phyloP scores from a whole-genome alignment of 306 rosid genomes.

The Pachyrhizus erosus region DNA sequence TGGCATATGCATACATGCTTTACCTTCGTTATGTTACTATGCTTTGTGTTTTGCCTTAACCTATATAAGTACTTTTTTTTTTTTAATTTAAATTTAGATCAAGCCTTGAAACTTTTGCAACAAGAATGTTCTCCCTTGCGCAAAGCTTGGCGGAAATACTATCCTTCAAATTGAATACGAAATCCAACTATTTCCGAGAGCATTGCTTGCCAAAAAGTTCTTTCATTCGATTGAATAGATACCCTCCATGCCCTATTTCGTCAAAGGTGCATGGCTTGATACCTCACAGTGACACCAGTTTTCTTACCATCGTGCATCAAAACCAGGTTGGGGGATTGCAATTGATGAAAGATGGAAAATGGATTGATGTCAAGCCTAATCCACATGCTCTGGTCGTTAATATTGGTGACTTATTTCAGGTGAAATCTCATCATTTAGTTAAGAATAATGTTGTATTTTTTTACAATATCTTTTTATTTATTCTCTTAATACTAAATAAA shows the following conservation, averaged over 20 bases:
- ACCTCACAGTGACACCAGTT: slow-evolving; percentile 77
- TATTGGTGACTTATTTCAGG: slow-evolving; percentile 90
- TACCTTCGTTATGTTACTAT: neutral
- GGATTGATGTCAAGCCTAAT: slow-evolving; percentile 64
- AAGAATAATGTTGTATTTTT: neutral
- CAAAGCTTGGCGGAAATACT: slow-evolving; percentile 65
- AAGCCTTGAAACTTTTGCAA: slow-evolving; percentile 54
- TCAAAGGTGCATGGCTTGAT: slow-evolving; percentile 62
- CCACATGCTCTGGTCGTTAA: slow-evolving; percentile 63
- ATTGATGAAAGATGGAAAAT: slow-evolving; percentile 57
- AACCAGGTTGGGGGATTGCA: slow-evolving; percentile 59
- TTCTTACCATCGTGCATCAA: slow-evolving; percentile 56
- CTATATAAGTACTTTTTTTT: neutral
- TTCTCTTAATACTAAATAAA: neutral
- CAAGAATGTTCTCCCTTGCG: slow-evolving; percentile 46
- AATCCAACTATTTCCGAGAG: slow-evolving; percentile 53
- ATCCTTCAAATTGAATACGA: slow-evolving; percentile 48
- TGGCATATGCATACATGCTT: neutral
- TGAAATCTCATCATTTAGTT: neutral
- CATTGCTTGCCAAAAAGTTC: slow-evolving; percentile 53
- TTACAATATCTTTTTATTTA: neutral
- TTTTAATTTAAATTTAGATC: slow-evolving; percentile 44
- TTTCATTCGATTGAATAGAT: slow-evolving; percentile 66
- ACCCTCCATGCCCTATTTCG: slow-evolving; percentile 71
- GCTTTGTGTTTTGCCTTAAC: neutral